Base-by-base conservation (phyloP, 495 filamentous ascomycete species). In the Podospora appendiculata region DNA sequence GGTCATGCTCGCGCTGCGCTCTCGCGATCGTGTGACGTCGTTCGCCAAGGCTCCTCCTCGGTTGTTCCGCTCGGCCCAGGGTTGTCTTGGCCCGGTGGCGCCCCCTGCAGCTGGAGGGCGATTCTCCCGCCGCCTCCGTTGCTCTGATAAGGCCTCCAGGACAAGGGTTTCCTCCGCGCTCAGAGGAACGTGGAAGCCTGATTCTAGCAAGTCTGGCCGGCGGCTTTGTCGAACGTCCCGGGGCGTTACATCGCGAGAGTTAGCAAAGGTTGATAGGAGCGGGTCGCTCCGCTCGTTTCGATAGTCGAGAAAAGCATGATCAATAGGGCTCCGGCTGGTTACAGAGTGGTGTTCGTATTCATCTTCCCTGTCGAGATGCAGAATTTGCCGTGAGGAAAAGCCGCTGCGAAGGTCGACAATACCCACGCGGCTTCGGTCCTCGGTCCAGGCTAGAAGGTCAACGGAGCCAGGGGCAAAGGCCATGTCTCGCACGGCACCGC, bases 371-470 rank as follows among this genome's bases (percentile, higher is more conserved):
- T 87, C 79, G 36, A 94, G 64, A 2, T 78, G 59, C 8, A 95
- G 65, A 25, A 87, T 79, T 63, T 98, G 93, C 34, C 88, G 82
- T 32, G 83, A 83, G 18, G 76, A 68, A 54, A 95, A 89, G 17
- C 83, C 81, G 52, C 81, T 82, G 18, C 93, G 85, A 18, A 91
- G 70, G 71, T 98, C 93, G 3, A 87, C 87, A 43, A 97, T 74
- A 10, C 90, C 91, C 35, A 92, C 79, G 56, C 87, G 79, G 8
- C 89, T 91, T 54, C 84, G 85, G 55, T 95, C 86, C 69, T 98
- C 93, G 17, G 90, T 82, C 90, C 92, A 96, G 19, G 94, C 87
- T 35, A 98, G 75, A 13, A 98, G 79, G 65, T 98, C 92, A 79
- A 84, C 88, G 9, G 91, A 89, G 16, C 86, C 88, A 3, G 93